Conservation (phyloP, 768 basidiomycete species). For the Suillus hirtellus region DNA sequence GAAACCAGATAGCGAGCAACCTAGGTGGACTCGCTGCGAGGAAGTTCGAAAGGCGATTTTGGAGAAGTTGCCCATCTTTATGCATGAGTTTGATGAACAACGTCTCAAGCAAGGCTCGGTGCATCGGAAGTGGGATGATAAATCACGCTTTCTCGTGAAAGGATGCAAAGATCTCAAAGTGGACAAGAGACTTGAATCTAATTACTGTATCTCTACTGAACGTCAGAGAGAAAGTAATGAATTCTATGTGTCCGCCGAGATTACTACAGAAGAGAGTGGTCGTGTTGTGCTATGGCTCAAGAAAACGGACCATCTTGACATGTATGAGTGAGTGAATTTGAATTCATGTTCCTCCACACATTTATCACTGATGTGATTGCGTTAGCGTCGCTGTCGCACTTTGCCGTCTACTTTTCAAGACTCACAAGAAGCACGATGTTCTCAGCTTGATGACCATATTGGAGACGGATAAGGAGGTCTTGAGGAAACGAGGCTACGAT, state of each 20-base stretch:
- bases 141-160: slow-evolving; percentile 62
- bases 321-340: slow-evolving; percentile 83
- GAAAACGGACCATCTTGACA: slow-evolving; percentile 36
- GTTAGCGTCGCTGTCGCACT: slow-evolving; percentile 76
- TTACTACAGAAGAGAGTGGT: slow-evolving; percentile 42
- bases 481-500: slow-evolving; percentile 81
- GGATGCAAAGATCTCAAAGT: slow-evolving; percentile 61
- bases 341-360: slow-evolving; percentile 30
- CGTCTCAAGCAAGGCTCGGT: slow-evolving; percentile 45
- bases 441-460: slow-evolving; percentile 88
- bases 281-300: slow-evolving; percentile 68
- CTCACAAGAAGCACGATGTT: slow-evolving; percentile 78
- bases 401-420: slow-evolving; percentile 71
- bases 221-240: slow-evolving; percentile 19
- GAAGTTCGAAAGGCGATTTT: slow-evolving; percentile 63
- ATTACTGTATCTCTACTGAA: slow-evolving; percentile 22
- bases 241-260: slow-evolving; percentile 56
- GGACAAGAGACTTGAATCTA: slow-evolving; percentile 55
- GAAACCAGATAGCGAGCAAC: slow-evolving; percentile 48
- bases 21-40: slow-evolving; percentile 33
- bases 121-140: slow-evolving; percentile 56
- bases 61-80: slow-evolving; percentile 80
- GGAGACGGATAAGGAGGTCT: slow-evolving; percentile 75
- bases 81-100: slow-evolving; percentile 77
- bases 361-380: slow-evolving; percentile 6